Conservation (phyloP, 192 early-diverging fungal genomes). For the Backusella mclennaniae region DNA sequence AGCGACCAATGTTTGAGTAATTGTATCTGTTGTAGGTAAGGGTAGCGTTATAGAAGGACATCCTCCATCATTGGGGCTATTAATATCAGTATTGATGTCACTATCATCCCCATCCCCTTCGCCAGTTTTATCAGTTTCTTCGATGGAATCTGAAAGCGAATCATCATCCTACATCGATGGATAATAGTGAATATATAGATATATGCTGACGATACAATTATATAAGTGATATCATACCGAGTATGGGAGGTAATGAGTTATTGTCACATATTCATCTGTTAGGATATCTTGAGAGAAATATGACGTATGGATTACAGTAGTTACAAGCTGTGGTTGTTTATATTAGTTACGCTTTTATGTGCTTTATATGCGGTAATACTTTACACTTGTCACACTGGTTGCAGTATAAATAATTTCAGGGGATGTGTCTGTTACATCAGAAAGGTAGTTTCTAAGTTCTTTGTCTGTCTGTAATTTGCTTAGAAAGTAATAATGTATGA, state of each 20-base stretch:
- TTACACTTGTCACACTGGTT: not conserved
- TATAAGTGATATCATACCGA: not conserved
- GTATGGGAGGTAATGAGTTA: not conserved
- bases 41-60: not conserved
- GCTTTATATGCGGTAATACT: not conserved
- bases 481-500: not conserved
- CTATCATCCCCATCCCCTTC: not conserved
- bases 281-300: not conserved
- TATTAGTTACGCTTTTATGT: not conserved
- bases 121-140: not conserved
- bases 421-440: not conserved
- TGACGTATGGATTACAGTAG: not conserved
- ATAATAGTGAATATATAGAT: not conserved
- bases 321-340: not conserved
- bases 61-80: not conserved
- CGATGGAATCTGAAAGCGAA: not conserved
- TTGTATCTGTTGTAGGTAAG: not conserved
- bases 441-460: not conserved
- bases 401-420: not conserved
- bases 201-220: not conserved
- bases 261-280: not conserved
- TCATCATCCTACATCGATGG: not conserved
- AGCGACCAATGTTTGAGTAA: not conserved
- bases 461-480: not conserved
- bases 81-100: not conserved